Evolutionary conservation across 345 rosid genomes (phyloP).

Genomic region (Capsella bursapastoris): DNA sequence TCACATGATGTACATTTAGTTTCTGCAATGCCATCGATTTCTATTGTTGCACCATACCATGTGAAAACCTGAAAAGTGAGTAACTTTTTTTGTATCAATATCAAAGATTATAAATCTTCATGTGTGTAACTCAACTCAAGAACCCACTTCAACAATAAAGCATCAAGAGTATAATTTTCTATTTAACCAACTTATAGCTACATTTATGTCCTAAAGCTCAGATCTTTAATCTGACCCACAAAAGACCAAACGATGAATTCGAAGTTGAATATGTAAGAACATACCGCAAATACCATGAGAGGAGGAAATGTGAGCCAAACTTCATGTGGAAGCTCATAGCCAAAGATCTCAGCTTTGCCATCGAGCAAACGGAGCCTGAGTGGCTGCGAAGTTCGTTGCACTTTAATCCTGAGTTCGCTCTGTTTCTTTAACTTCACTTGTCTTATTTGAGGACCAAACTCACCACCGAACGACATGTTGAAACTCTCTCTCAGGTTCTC

Average conservation of each 20-base stretch:
- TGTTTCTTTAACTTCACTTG: conserved; percentile 4
- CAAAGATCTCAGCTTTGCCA: conserved; percentile 81
- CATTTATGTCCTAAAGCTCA: neutral
- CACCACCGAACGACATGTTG: neutral
- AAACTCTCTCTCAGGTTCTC: neutral
- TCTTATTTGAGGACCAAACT: neutral
- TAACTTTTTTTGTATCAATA: neutral
- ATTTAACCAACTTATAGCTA: neutral
- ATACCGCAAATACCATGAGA: conserved; percentile 66
- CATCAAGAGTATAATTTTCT: neutral
- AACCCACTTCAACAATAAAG: neutral
- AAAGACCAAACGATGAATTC: neutral
- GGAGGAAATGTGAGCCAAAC: conserved; percentile 81
- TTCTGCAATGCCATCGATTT: conserved; percentile 65
- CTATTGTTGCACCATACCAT: conserved; percentile 80
- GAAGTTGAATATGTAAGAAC: conserved; percentile 2
- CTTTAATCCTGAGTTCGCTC: neutral
- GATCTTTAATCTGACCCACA: neutral
- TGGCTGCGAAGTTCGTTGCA: conserved; percentile 27
- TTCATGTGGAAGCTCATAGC: conserved; percentile 71
- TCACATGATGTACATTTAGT: conserved; percentile 69
- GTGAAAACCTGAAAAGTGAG: conserved; percentile 61
- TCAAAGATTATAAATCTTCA: neutral
- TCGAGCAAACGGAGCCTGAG: conserved; percentile 67
- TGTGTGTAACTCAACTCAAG: neutral